A percentile compares a stretch with the other conserved stretches of the same genome.
Conservation (phyloP, 1,139 yeast genomes). For the Magnusiomyces ingens region DNA sequence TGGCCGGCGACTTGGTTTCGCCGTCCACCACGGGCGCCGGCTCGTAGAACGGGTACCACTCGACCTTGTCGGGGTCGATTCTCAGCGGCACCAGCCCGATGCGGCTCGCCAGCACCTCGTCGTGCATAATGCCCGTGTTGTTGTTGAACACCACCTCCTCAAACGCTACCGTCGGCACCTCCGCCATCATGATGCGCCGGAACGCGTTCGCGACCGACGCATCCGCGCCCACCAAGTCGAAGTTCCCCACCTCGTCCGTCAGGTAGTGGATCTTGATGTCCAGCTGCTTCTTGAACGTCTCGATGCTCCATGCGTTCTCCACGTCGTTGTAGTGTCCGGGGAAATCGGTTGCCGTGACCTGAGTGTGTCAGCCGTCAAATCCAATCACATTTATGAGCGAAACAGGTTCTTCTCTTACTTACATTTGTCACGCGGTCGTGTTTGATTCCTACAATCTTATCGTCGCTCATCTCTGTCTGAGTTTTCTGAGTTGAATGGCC, state of each 20-base stretch:
- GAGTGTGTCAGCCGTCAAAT: slow-evolving; percentile 8
- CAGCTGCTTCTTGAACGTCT: slow-evolving; percentile 62
- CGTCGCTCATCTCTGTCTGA: slow-evolving; percentile 14
- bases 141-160: slow-evolving; percentile 85
- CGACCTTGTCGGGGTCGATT: slow-evolving; percentile 71
- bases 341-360: slow-evolving; percentile 74
- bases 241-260: slow-evolving; percentile 69
- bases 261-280: slow-evolving; percentile 59
- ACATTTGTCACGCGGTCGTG: slow-evolving; percentile 83
- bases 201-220: slow-evolving; percentile 94
- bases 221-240: slow-evolving; percentile 80
- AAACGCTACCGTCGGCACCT: slow-evolving; percentile 93
- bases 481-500: not conserved
- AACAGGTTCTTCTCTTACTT: slow-evolving; percentile 14
- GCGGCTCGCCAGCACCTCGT: slow-evolving; percentile 93
- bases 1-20: slow-evolving; percentile 33
- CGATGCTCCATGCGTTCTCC: slow-evolving; percentile 78
- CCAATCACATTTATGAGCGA: not conserved
- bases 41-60: slow-evolving; percentile 65
- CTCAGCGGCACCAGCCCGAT: slow-evolving; percentile 86
- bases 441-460: slow-evolving; percentile 73
- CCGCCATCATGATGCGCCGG: slow-evolving; percentile 94
- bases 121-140: slow-evolving; percentile 94
- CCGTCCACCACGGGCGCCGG: slow-evolving; percentile 40
- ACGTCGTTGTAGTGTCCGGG: slow-evolving; percentile 71